A percentile compares a stretch with the other conserved stretches of the same genome.
phyloP scores from a whole-genome alignment of 352 stramenopile genomes.

The Phytophthora sansomeana region DNA sequence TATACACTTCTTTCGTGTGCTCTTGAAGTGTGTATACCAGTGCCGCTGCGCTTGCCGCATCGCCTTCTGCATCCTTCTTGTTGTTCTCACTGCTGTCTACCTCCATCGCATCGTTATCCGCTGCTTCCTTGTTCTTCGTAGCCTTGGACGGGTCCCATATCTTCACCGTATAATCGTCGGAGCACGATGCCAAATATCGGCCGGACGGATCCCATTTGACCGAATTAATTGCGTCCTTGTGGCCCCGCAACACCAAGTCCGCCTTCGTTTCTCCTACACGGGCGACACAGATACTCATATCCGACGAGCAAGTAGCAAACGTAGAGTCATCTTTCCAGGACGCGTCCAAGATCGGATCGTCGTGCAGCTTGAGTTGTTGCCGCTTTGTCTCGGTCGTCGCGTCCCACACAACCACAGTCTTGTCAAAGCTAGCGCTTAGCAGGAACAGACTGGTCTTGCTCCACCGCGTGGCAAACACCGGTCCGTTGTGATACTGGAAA shows the following conservation, averaged over 20 bases:
- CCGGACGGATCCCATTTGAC: conserved; percentile 98
- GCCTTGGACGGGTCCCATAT: conserved; percentile 92
- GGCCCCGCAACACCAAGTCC: conserved; percentile 91
- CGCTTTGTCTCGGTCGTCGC: conserved; percentile 90
- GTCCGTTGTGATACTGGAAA: conserved; percentile 87
- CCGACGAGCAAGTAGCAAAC: conserved; percentile 96
- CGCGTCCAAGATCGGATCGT: conserved; percentile 90
- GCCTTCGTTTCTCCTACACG: conserved; percentile 80
- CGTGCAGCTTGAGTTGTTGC: conserved; percentile 95
- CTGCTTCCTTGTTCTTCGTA: conserved; percentile 30
- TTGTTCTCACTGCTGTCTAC: conserved; percentile 38
- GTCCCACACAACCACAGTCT: conserved; percentile 87
- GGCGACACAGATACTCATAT: conserved; percentile 93
- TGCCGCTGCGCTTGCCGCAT: conserved; percentile 39
- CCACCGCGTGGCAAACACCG: conserved; percentile 87
- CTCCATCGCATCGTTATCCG: conserved; percentile 37
- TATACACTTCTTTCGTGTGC: conserved; percentile 95
- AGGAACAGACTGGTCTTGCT: conserved; percentile 79
- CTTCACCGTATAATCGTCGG: conserved; percentile 98
- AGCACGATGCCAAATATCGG: conserved; percentile 95
- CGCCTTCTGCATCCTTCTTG: conserved; percentile 28
- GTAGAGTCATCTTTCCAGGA: conserved; percentile 95
- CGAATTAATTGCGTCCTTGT: conserved; percentile 98
- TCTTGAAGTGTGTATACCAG: conserved; percentile 90
- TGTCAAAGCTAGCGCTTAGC: conserved; percentile 88